These are phyloP conservation scores for Saturnispora silvae DNA, from an alignment of 805 yeast genomes.

Conservation along the genomic window DNA sequence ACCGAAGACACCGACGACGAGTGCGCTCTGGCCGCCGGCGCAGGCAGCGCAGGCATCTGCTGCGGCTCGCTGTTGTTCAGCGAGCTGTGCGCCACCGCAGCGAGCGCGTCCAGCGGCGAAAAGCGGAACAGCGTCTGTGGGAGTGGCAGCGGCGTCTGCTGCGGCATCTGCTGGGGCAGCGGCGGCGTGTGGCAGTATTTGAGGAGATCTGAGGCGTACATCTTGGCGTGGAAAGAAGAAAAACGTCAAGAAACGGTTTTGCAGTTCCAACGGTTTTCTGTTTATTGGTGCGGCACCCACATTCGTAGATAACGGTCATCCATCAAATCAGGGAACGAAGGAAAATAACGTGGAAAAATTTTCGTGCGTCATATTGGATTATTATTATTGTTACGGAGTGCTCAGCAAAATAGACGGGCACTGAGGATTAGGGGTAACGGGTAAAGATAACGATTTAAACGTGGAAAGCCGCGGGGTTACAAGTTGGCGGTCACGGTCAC, in stretches of 20 bases:
- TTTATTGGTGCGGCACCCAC: no score
- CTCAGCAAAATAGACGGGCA: no score
- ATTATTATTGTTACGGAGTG: no score
- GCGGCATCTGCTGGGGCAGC: neutral
- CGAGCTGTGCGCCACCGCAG: conserved; percentile 11
- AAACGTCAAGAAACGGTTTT: no score
- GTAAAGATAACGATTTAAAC: no score
- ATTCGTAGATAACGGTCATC: no score
- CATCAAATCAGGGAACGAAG: no score
- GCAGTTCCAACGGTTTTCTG: no score
- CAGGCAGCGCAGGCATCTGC: conserved; percentile 1
- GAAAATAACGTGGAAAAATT: no score
- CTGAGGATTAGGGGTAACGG: no score
- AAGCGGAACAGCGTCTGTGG: neutral
- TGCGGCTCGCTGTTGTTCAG: neutral
- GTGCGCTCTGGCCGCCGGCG: conserved; percentile 1
- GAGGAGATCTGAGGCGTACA: conserved; percentile 13
- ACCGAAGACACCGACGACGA: conserved; percentile 1
- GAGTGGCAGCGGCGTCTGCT: neutral
- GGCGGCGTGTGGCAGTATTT: conserved; percentile 11
- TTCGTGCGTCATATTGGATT: no score
- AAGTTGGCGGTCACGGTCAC: conserved; percentile 94
- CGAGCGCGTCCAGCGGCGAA: conserved; percentile 1
- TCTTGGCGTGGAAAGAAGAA: neutral
- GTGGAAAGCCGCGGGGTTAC: no score